Evolutionary conservation across 176 grass and related monocot genomes (phyloP).

Genomic region (Metroxylon sagu): DNA sequence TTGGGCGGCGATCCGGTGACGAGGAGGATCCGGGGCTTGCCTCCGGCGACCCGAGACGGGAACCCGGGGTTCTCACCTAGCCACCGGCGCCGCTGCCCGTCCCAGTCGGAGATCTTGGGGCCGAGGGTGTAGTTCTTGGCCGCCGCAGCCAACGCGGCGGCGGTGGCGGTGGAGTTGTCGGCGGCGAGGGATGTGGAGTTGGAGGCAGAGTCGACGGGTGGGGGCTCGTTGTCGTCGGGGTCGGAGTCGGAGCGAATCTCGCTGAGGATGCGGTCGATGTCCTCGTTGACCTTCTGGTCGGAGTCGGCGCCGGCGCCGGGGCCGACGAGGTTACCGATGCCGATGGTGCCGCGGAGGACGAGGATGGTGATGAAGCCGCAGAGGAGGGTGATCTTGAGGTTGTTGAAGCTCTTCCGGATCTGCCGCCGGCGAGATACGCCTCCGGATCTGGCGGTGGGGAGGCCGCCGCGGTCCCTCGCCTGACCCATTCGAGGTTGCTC

Average conservation of each 20-base stretch:
- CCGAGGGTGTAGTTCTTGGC: conserved; percentile 28
- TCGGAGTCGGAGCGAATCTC: conserved; percentile 37
- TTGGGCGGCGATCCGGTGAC: conserved; percentile 51
- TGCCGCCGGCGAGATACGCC: conserved; percentile 24
- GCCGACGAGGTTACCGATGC: conserved; percentile 27
- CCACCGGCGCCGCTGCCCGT: conserved; percentile 44
- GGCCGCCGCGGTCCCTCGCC: neutral
- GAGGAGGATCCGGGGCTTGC: conserved; percentile 37
- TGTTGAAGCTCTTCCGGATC: conserved; percentile 36
- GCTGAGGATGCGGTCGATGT: conserved; percentile 38
- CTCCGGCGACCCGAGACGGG: conserved; percentile 29
- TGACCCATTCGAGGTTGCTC: no score
- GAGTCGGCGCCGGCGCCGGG: neutral
- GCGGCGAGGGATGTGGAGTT: neutral
- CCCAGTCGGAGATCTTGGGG: conserved; percentile 41
- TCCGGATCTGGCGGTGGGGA: conserved; percentile 2
- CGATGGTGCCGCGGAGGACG: conserved; percentile 45
- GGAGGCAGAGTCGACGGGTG: neutral
- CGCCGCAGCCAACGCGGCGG: neutral
- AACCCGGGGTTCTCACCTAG: conserved; percentile 40
- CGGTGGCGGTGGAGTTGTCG: neutral
- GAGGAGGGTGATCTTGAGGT: conserved; percentile 35
- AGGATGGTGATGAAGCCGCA: conserved; percentile 41
- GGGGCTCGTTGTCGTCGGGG: conserved; percentile 9
- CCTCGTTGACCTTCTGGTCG: conserved; percentile 17